These are phyloP conservation scores for Hypsizygus marmoreus DNA, from an alignment of 768 basidiomycete species.

Conservation along the genomic window DNA sequence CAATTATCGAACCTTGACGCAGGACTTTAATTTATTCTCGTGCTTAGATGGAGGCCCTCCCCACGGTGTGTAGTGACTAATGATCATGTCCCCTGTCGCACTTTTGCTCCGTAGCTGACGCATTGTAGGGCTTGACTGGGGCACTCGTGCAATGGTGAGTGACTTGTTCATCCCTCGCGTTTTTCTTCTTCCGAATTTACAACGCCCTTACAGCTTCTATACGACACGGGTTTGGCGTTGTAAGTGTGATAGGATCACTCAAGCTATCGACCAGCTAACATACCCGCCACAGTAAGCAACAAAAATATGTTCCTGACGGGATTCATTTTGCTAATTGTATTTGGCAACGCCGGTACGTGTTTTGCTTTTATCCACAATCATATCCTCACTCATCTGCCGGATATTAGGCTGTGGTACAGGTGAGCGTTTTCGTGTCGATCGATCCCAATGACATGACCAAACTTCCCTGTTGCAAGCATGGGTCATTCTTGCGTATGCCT, in stretches of 20 bases:
- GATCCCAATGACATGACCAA: background rate
- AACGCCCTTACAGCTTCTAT: conserved; percentile 52
- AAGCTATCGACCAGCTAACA: background rate
- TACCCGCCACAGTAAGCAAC: conserved; percentile 38
- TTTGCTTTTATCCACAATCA: background rate
- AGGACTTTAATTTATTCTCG: background rate
- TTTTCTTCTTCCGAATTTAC: too few relatives aligned
- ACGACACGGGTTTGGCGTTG: conserved; percentile 49
- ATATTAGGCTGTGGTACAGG: conserved; percentile 34
- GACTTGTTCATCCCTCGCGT: too few relatives aligned
- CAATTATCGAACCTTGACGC: background rate
- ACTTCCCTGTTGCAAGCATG: conserved; percentile 31
- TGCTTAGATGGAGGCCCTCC: conserved; percentile 45
- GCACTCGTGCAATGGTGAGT: conserved; percentile 53
- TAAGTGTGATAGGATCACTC: conserved; percentile 21
- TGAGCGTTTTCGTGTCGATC: conserved; percentile 16
- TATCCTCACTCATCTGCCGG: background rate
- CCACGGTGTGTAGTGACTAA: conserved; percentile 36
- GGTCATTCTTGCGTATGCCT: conserved; percentile 41
- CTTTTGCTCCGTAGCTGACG: conserved; percentile 2
- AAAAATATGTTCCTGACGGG: conserved; percentile 34
- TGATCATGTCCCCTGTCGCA: background rate
- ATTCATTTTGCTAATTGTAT: conserved; percentile 31
- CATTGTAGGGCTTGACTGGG: conserved; percentile 47
- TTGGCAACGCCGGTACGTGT: conserved; percentile 32